Percentiles rank a stretch among this genome's conserved stretches.
phyloP scores from a whole-genome alignment of 2,329 filamentous ascomycete species.

The Ilyonectria robusta region DNA sequence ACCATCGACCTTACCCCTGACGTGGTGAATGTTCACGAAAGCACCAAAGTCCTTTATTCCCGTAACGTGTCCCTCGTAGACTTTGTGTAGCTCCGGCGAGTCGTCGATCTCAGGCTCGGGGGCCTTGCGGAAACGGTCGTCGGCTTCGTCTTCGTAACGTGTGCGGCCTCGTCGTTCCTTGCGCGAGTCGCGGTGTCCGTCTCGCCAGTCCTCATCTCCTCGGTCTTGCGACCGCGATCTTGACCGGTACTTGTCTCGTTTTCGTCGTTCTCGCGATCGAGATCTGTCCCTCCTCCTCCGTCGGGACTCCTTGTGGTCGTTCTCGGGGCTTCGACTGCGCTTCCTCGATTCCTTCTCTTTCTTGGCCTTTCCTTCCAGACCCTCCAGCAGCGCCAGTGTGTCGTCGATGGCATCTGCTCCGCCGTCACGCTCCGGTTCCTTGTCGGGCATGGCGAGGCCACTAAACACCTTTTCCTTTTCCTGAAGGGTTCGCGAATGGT shows the following conservation, averaged over 20 bases:
- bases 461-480: constrained; percentile 92
- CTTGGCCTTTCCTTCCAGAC: constrained; percentile 78
- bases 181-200: constrained; percentile 50
- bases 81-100: constrained; percentile 83
- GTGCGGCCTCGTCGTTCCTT: constrained; percentile 55
- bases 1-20: constrained; percentile 91
- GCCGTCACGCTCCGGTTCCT: constrained; percentile 60
- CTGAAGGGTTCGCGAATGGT: constrained; percentile 64
- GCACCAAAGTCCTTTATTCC: constrained; percentile 96
- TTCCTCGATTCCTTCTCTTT: constrained; percentile 66
- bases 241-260: constrained; percentile 53
- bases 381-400: constrained; percentile 92
- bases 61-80: constrained; percentile 92
- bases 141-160: constrained; percentile 59
- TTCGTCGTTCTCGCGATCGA: constrained; percentile 59
- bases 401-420: constrained; percentile 84
- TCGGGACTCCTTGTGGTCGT: constrained; percentile 60
- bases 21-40: constrained; percentile 92
- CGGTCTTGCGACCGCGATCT: constrained; percentile 56
- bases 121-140: constrained; percentile 75
- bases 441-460: constrained; percentile 89
- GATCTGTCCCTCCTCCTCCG: constrained; percentile 58
- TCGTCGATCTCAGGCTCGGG: constrained; percentile 86
- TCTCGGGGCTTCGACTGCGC: constrained; percentile 71
- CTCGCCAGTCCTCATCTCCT: constrained; percentile 63